Base-by-base conservation (phyloP, 805 yeast genomes). In the Saturnispora bothae region DNA sequence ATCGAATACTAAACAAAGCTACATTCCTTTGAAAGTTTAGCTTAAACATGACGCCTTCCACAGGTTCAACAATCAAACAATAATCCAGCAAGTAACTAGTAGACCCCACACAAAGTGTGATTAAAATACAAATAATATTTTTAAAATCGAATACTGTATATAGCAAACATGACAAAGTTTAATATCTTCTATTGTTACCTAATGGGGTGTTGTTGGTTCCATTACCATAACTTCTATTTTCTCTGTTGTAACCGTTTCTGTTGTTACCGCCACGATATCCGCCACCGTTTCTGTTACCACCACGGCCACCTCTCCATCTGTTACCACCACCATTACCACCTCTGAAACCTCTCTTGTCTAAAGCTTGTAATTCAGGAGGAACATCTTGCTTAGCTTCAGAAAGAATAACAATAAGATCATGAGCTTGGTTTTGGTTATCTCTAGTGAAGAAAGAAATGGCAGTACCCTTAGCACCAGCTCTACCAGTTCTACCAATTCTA, bases 401-500 rank as follows among this genome's bases (percentile, higher is more conserved):
- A 71, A 92, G 72, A 55, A 92, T 88, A 54, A 82, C 79, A 54
- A 89, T 74, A 57, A 92, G 73, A 54, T 85, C 92, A 53, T 83
- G 82, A 51, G 97, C 96, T 64, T 86, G 74, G 66, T 81, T 76
- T 52, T 84, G 68, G 70, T 86, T 84, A 48, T 71, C 88, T 48
- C 76, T 82, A 43, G 96, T 85, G 74, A 92, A 92, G 62, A 89
- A 76, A 7, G 97, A 84, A 49, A 86, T 76, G 40, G 98, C 96
- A 45, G 92, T 88, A 73, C 98, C 98, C 46, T 72, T 71, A 46
- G 86, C 78, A 62, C 97, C 97, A 50, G 96, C 98, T 76, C 98
- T 85, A 62, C 98, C 98, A 48, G 98, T 88, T 76, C 96, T 88
- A 64, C 98, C 98, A 58, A 89, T 92, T 69, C 98, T 78, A 64